These are phyloP conservation scores for Calvatia gigantea DNA, from an alignment of 768 basidiomycete species.

Conservation along the genomic window DNA sequence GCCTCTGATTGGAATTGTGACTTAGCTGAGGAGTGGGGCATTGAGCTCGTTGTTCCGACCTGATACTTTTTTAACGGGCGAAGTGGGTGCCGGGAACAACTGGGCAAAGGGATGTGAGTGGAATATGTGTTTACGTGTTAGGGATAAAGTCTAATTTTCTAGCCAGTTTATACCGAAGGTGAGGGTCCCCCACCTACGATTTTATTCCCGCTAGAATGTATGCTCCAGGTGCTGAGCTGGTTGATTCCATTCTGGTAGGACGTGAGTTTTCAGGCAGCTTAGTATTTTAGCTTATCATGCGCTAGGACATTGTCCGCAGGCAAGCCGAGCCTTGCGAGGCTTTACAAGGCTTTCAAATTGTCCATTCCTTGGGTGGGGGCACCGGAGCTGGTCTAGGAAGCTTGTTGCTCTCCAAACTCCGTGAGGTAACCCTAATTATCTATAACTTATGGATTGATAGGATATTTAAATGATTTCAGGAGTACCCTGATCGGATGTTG, in stretches of 20 bases:
- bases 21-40: slow-evolving; percentile 62
- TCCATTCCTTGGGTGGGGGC: slow-evolving; percentile 90
- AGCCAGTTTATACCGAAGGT: slow-evolving; percentile 86
- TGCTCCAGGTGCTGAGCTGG: slow-evolving; percentile 77
- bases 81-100: slow-evolving; percentile 79
- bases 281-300: background rate
- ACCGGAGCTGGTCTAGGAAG: slow-evolving; percentile 87
- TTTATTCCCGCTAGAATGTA: background rate
- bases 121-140: background rate
- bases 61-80: slow-evolving; percentile 73
- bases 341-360: slow-evolving; percentile 86
- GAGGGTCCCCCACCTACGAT: slow-evolving; percentile 9
- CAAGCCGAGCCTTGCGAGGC: slow-evolving; percentile 82
- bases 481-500: slow-evolving; percentile 55
- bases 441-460: background rate
- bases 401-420: slow-evolving; percentile 74
- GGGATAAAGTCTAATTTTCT: slow-evolving; percentile 1
- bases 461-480: slow-evolving; percentile 24
- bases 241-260: slow-evolving; percentile 72
- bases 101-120: slow-evolving; percentile 92
- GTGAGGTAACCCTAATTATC: slow-evolving; percentile 56
- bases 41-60: slow-evolving; percentile 81
- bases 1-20: background rate
- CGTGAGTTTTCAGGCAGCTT: background rate
- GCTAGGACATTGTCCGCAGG: slow-evolving; percentile 68